A percentile compares a stretch with the other conserved stretches of the same genome.
Evolutionary conservation across 306 rosid genomes (phyloP).

Genomic region (Pueraria montana): DNA sequence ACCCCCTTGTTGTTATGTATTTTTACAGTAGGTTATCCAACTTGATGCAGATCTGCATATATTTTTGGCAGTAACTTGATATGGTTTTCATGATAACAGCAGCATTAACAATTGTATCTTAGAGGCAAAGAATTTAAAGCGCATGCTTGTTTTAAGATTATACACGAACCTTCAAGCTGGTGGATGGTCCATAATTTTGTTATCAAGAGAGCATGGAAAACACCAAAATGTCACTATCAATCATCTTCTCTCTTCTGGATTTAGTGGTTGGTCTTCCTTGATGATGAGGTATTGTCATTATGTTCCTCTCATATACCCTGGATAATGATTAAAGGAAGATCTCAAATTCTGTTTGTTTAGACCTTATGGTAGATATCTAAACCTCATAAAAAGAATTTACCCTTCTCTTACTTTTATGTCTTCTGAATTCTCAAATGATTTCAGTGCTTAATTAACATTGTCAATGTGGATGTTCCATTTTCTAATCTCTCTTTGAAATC

Average conservation of each 20-base stretch:
- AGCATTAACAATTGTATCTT: conserved; percentile 55
- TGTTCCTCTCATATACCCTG: conserved; percentile 10
- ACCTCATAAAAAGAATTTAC: background rate
- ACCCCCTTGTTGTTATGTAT: conserved; percentile 1
- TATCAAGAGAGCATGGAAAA: conserved; percentile 67
- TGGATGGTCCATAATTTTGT: conserved; percentile 82
- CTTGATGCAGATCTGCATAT: conserved; percentile 36
- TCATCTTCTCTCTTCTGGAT: conserved; percentile 71
- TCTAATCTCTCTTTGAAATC: background rate
- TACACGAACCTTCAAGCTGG: conserved; percentile 65
- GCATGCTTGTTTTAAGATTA: conserved; percentile 55
- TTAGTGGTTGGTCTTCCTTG: conserved; percentile 71
- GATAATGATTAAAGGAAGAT: conserved; percentile 15
- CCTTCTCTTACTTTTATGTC: background rate
- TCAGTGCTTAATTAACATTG: background rate
- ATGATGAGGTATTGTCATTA: conserved; percentile 71
- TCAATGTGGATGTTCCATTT: background rate
- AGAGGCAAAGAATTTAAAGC: conserved; percentile 70
- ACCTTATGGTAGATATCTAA: background rate
- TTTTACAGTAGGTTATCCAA: conserved; percentile 9
- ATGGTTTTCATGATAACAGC: conserved; percentile 45
- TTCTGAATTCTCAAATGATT: conserved; percentile 23
- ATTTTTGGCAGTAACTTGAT: conserved; percentile 29
- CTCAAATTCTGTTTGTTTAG: conserved; percentile 35
- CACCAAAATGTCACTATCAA: conserved; percentile 60